Conservation (phyloP, 495 filamentous ascomycete genomes). For the Pyrenula massariospora region DNA sequence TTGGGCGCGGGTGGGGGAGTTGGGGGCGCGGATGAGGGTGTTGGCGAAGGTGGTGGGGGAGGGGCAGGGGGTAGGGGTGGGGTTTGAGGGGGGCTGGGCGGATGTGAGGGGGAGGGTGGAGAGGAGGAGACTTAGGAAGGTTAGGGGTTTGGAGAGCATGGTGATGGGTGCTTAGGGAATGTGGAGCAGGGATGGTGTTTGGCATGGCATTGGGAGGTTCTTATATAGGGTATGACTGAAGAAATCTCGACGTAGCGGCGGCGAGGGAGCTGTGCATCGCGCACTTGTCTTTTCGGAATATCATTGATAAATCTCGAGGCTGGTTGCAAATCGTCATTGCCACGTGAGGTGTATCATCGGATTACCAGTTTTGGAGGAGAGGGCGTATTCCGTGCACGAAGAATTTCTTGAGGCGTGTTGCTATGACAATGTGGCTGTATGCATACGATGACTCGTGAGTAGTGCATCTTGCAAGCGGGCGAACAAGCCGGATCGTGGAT, state of each 20-base stretch:
- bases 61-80: background rate
- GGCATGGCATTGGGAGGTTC: background rate
- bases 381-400: too few species aligned
- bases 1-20: background rate
- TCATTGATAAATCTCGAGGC: too few species aligned
- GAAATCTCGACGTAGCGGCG: background rate
- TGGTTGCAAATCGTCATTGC: too few species aligned
- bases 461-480: background rate
- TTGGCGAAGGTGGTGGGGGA: conserved; percentile 4
- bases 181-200: background rate
- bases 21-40: background rate
- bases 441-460: too few species aligned
- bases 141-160: background rate
- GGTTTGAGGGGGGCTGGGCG: background rate
- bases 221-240: background rate
- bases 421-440: background rate
- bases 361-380: too few species aligned
- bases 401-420: too few species aligned
- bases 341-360: too few species aligned
- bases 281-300: too few species aligned
- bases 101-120: background rate
- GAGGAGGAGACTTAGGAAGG: background rate
- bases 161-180: background rate
- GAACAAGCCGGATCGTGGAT: background rate
- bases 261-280: too few species aligned